phyloP scores from a whole-genome alignment of 2,329 filamentous ascomycete genomes.

The Rhinocladiella similis region DNA sequence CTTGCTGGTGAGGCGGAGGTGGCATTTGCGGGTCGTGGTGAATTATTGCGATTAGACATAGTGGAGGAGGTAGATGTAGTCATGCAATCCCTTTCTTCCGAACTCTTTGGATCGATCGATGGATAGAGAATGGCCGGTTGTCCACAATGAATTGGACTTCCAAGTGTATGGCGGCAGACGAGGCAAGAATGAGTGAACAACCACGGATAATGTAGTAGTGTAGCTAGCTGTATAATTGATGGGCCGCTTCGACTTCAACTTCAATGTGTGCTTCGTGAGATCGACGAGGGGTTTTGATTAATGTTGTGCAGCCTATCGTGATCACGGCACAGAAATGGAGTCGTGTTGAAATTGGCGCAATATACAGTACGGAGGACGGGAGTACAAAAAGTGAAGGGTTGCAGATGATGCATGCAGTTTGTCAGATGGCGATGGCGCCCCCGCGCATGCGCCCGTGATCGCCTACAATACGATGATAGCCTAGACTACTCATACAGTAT shows the following conservation, averaged over 20 bases:
- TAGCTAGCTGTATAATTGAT: too few species aligned
- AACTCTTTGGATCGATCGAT: neutral
- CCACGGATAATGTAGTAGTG: too few species aligned
- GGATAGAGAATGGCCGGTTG: too few species aligned
- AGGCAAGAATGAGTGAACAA: too few species aligned
- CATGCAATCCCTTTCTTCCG: neutral
- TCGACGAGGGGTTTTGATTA: neutral
- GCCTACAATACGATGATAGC: too few species aligned
- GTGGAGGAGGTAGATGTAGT: neutral
- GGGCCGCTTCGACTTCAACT: too few species aligned
- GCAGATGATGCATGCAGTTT: neutral
- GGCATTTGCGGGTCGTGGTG: slow-evolving; percentile 2
- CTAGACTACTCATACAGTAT: too few species aligned
- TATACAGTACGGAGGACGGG: too few species aligned
- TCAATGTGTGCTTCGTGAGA: neutral
- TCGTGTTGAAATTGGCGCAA: neutral
- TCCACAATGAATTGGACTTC: too few species aligned
- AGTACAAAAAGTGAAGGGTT: too few species aligned
- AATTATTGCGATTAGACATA: neutral
- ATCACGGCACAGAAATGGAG: neutral
- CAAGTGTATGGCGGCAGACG: too few species aligned
- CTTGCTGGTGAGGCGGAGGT: neutral
- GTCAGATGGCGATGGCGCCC: neutral
- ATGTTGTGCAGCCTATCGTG: neutral
- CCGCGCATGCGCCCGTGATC: neutral